Base-by-base conservation (phyloP, 345 rosid species). In the Erodium maritimum region DNA sequence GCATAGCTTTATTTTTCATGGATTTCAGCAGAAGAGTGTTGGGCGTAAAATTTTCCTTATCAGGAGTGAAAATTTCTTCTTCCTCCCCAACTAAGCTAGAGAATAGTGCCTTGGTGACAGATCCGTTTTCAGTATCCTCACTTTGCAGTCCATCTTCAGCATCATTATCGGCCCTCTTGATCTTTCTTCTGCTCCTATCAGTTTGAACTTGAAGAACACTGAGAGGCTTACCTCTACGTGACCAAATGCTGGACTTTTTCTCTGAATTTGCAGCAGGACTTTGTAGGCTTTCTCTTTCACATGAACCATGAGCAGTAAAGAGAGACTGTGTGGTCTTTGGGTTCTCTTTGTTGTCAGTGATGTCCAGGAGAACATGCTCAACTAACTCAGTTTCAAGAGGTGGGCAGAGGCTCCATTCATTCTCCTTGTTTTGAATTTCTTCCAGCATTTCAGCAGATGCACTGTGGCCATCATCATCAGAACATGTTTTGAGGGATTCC, bases 41-140 rank as follows among this genome's bases (percentile, higher is more conserved):
- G 63, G 96, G 94, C n/a, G 79, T 73, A 69, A 75, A 64, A 68
- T 89, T 93, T 82, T 93, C 96, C 77, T 83, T 93, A 64, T 85
- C 86, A 55, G 88, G 94, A 55, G 82, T 81, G 55, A 73, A 79
- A 24, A 70, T 64, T 60, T 83, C 94, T 71, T 85, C 80, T 69
- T 80, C 87, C 50, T 54, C 71, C 37, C 64, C 74, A 60, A 71
- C 77, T 64, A 54, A 65, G 70, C 53, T 62, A 59, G 12, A 42
- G 48, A 42, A 42, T n/a, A n/a, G n/a, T n/a, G n/a, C 52, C 56
- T 52, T 69, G 16, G 69, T 50, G n/a, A 66, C 23, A 23, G 75
- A 56, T 65, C 60, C 66, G 24, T 68, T 76, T 62, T 65, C 75
- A 20, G 33, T 17, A 60, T 57, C 80, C 51, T 52, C 60, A 46